These are phyloP conservation scores for Amaranthus palmeri DNA, from an alignment of 148 eudicot species.

Conservation along the genomic window DNA sequence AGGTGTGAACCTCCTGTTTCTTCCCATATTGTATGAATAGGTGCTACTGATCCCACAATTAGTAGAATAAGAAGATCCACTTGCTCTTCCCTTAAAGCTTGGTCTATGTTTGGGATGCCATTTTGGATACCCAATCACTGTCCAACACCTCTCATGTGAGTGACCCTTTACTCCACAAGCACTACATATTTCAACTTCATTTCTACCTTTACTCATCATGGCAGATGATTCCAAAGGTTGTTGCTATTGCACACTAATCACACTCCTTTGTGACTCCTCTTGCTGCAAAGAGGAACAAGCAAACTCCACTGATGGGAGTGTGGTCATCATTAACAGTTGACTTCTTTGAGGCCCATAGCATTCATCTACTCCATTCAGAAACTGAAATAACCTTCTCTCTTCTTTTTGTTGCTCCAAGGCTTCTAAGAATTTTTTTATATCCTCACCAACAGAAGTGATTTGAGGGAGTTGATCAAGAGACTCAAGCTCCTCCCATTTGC, in stretches of 20 bases:
- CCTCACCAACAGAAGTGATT: not conserved
- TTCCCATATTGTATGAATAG: too few species aligned
- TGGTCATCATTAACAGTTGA: not conserved
- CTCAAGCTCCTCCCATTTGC: not conserved
- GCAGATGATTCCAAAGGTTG: not conserved
- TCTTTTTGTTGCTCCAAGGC: not conserved
- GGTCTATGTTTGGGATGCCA: not conserved
- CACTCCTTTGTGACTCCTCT: not conserved
- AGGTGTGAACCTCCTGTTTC: too few species aligned
- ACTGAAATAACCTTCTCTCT: not conserved
- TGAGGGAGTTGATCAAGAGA: not conserved
- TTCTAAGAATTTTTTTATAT: not conserved
- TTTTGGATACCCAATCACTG: not conserved
- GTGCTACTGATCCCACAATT: too few species aligned
- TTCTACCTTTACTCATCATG: not conserved
- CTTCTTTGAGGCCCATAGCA: not conserved
- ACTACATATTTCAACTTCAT: not conserved
- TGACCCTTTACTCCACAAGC: not conserved
- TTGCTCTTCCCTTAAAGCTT: too few species aligned
- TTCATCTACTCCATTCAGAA: constrained; percentile 1
- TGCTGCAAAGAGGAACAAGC: not conserved
- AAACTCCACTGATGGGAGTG: not conserved
- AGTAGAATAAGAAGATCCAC: too few species aligned
- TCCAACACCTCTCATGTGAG: not conserved
- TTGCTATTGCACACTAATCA: not conserved